These are phyloP conservation scores for Bipolaris victoriae DNA, from an alignment of 2,329 filamentous ascomycete genomes.

Conservation along the genomic window DNA sequence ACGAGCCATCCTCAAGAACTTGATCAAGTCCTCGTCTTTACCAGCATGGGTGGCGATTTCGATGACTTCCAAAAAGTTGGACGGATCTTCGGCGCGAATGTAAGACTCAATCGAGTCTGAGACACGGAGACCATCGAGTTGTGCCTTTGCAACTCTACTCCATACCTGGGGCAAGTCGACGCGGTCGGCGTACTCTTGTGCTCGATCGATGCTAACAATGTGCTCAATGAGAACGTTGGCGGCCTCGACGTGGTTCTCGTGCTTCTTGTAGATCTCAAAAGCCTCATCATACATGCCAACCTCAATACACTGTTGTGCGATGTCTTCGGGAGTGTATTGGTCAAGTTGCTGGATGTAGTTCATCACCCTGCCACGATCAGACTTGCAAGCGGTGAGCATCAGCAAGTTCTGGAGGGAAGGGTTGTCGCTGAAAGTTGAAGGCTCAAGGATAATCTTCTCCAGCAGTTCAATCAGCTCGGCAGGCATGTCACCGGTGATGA, in stretches of 20 bases:
- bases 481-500: constrained; percentile 89
- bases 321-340: constrained; percentile 89
- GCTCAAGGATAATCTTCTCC: constrained; percentile 99
- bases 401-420: constrained; percentile 94
- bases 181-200: constrained; percentile 92
- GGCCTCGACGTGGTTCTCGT: constrained; percentile 83
- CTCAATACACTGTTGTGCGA: constrained; percentile 89
- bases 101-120: constrained; percentile 95
- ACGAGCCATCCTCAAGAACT: constrained; percentile 94
- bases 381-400: constrained; percentile 95
- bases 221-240: constrained; percentile 93
- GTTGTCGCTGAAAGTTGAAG: constrained; percentile 98
- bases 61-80: constrained; percentile 94
- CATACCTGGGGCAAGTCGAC: constrained; percentile 94
- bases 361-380: constrained; percentile 92
- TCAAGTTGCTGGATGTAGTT: constrained; percentile 94
- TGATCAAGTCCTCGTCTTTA: constrained; percentile 97
- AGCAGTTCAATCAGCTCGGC: constrained; percentile 94
- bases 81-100: constrained; percentile 90
- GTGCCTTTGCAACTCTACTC: constrained; percentile 98
- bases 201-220: constrained; percentile 96
- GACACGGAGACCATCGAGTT: constrained; percentile 92
- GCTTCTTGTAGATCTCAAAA: constrained; percentile 99
- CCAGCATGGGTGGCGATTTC: constrained; percentile 93
- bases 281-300: constrained; percentile 96